phyloP scores from a whole-genome alignment of 345 rosid species.

The Gossypium sturtianum region DNA sequence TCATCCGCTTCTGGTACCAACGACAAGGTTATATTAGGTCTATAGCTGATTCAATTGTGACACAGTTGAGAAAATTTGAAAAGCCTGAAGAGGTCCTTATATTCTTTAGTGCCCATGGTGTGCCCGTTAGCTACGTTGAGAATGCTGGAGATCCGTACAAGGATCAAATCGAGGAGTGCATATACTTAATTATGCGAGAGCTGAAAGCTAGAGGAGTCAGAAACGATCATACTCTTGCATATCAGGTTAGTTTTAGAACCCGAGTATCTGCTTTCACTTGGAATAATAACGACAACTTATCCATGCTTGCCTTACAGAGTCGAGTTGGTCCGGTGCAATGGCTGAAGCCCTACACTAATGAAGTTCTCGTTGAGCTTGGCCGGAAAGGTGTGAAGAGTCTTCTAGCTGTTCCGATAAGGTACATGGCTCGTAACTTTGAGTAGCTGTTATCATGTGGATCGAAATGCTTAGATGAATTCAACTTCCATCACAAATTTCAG shows the following conservation, averaged over 20 bases:
- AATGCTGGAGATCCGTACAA: conserved; percentile 89
- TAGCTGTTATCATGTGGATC: background rate
- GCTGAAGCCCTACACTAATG: conserved; percentile 94
- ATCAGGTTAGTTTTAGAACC: conserved; percentile 56
- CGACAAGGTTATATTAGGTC: conserved; percentile 77
- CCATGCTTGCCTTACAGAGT: conserved; percentile 39
- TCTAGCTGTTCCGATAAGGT: conserved; percentile 93
- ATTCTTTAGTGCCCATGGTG: conserved; percentile 98
- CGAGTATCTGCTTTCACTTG: background rate
- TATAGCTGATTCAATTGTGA: conserved; percentile 79
- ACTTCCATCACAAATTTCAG: conserved; percentile 29
- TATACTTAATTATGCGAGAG: conserved; percentile 71
- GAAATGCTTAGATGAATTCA: background rate
- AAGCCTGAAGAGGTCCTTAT: conserved; percentile 76
- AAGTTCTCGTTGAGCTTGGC: conserved; percentile 90
- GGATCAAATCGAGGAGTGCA: conserved; percentile 95
- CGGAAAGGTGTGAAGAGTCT: conserved; percentile 88
- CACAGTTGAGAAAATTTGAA: conserved; percentile 61
- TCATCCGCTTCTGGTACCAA: conserved; percentile 83
- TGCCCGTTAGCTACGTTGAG: conserved; percentile 82
- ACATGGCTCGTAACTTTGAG: conserved; percentile 3
- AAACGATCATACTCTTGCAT: conserved; percentile 72
- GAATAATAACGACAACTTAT: background rate
- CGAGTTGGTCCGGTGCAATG: conserved; percentile 98
- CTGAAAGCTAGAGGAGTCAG: conserved; percentile 64